phyloP scores from a whole-genome alignment of 805 yeast species.

The Metschnikowia vanudenii region DNA sequence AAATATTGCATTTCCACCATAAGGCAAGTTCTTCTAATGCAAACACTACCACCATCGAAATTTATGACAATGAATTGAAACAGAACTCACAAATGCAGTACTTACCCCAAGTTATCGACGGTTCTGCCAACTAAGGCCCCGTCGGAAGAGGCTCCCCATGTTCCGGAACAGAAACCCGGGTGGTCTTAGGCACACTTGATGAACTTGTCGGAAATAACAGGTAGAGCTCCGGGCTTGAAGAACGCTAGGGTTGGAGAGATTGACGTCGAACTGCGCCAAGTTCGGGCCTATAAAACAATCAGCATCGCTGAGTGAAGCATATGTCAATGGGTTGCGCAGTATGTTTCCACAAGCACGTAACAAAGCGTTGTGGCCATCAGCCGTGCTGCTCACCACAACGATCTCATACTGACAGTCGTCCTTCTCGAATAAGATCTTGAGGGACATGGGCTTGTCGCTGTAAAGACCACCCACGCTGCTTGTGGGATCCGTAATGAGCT shows the following conservation, averaged over 20 bases:
- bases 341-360: conserved; percentile 6
- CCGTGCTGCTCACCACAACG: conserved; percentile 2
- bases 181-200: background rate
- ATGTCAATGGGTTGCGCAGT: conserved; percentile 1
- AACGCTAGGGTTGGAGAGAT: background rate
- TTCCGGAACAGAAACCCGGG: background rate
- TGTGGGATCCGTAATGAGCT: conserved; percentile 1
- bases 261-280: conserved; percentile 10
- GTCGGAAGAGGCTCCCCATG: conserved; percentile 3
- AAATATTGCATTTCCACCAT: too few species aligned
- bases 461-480: conserved; percentile 9
- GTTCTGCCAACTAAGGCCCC: conserved; percentile 2
- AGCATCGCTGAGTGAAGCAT: background rate
- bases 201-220: conserved; percentile 12
- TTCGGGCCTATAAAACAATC: conserved; percentile 11
- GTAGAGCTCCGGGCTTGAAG: background rate
- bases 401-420: conserved; percentile 13
- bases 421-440: conserved; percentile 10
- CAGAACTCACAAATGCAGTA: too few species aligned
- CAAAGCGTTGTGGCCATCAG: conserved; percentile 2
- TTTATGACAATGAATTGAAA: too few species aligned
- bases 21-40: too few species aligned
- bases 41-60: background rate
- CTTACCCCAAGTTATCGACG: background rate
- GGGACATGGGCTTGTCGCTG: background rate